Evolutionary conservation across 495 filamentous ascomycete genomes (phyloP), one percentile per base, ranked within the genome.

Genomic region (Penicillium goetzii): DNA sequence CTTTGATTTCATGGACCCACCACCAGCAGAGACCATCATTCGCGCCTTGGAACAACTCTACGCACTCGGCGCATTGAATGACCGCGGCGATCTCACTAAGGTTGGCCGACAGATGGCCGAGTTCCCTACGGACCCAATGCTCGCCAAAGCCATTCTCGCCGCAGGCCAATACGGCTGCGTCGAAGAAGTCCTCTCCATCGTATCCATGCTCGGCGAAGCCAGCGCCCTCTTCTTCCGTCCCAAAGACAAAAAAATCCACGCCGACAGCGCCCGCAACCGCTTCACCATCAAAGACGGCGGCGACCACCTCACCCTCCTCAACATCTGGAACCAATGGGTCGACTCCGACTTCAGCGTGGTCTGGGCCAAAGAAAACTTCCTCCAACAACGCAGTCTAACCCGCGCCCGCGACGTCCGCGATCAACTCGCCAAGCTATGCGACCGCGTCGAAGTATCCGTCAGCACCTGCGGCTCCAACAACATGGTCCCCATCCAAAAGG

Each of bases 1-100:
- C 43, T 99, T 99, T 66, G 95, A 99, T 69, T 98, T 97, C 72
- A 93, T 98, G 86, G 95, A 98, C 69, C 89, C 94, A 0, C 95
- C 95, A 1, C 90, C 93, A 0, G 89, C 93, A 0, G 93, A 97
- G 72, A 92, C 92, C 10, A 86, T 99, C 54, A 96, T 97, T 71
- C 87, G 90, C 23, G 92, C 93, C 1, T 77, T 99, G 54, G 95
- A 97, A 71, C 90, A 96, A 69, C 86, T 99, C 21, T 99, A 97
- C 71, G 92, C 92, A 1, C 84, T 99, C 2, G 92, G 92, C 10
- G 92, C 94, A 0, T 82, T 99, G 38, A 97, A 97, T 72, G 89
- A 93, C 71, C 88, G 88, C 52, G 95, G 95, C 51, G 90, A 93
- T 45, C 84, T 99, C 49, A 98, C 95, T 17, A 94, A 95, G 73